Percentiles rank a stretch among this genome's conserved stretches.
phyloP scores from a whole-genome alignment of 106 monocot genomes.

The Posidonia australis region DNA sequence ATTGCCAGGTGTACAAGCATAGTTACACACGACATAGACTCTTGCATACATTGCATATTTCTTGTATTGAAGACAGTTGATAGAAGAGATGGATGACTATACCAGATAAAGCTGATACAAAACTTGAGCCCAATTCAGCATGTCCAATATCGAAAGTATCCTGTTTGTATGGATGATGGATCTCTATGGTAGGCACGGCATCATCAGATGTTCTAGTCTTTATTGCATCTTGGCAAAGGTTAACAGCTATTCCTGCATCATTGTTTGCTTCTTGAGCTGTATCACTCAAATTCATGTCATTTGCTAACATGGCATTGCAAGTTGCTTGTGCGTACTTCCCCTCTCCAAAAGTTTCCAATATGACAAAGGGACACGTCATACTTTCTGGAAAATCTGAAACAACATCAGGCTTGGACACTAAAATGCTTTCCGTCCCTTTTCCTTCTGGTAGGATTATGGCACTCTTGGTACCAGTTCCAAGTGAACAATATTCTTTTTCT shows the following conservation, averaged over 20 bases:
- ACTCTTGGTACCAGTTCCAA: background rate
- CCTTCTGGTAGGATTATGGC: background rate
- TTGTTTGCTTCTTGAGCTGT: background rate
- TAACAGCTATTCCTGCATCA: background rate
- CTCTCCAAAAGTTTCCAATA: background rate
- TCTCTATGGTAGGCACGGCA: background rate
- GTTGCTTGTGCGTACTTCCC: background rate
- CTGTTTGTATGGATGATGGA: background rate
- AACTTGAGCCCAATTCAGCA: background rate
- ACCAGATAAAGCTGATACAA: background rate
- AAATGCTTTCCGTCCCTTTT: background rate
- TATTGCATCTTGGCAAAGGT: background rate
- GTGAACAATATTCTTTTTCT: background rate
- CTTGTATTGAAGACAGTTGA: too few species aligned
- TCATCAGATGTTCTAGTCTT: background rate
- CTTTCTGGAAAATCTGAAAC: background rate
- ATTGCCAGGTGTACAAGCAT: too few species aligned
- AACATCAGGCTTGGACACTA: background rate
- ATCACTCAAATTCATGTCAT: background rate
- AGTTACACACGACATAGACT: too few species aligned
- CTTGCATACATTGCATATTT: too few species aligned
- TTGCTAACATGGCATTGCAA: background rate
- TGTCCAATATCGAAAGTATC: background rate
- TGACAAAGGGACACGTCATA: background rate
- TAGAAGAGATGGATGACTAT: too few species aligned